A percentile compares a stretch with the other conserved stretches of the same genome.
Evolutionary conservation across 208 protist species (phyloP).

Genomic region (Vickermania ingenoplastis): DNA sequence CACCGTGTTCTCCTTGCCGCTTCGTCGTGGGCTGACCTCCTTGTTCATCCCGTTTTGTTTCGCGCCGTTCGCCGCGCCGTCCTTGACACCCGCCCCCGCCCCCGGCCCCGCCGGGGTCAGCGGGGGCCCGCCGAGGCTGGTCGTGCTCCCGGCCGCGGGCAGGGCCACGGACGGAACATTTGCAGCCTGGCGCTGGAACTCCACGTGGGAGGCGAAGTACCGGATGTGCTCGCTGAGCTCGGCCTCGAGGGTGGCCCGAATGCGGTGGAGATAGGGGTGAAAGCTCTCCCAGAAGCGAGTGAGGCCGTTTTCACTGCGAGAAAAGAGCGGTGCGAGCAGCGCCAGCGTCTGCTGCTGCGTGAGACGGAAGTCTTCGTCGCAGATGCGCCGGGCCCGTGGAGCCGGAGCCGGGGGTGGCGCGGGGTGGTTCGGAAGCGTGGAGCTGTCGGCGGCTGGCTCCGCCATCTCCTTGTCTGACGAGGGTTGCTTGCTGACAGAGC

Average conservation of each 20-base stretch:
- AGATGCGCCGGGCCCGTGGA: not conserved
- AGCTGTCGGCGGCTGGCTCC: not conserved
- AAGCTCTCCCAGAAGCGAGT: conserved; percentile 6
- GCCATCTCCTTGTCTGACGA: not conserved
- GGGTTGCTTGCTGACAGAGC: too few relatives aligned
- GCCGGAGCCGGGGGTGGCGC: not conserved
- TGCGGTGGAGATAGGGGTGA: conserved; percentile 1
- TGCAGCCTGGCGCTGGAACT: not conserved
- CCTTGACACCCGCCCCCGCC: conserved; percentile 4
- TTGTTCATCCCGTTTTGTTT: not conserved
- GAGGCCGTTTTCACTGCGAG: not conserved
- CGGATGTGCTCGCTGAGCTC: not conserved
- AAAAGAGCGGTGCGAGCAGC: not conserved
- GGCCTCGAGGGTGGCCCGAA: not conserved
- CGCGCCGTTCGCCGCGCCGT: not conserved
- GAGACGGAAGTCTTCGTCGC: not conserved
- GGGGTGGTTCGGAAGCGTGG: not conserved
- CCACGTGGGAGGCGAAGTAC: conserved; percentile 7
- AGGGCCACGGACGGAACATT: conserved; percentile 10
- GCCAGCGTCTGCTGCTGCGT: not conserved
- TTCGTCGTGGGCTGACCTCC: not conserved
- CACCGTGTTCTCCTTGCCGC: not conserved
- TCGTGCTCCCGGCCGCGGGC: conserved; percentile 1
- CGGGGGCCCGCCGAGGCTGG: not conserved
- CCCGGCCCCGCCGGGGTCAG: too few relatives aligned